These are phyloP conservation scores for Suillus clintonianus DNA, from an alignment of 768 basidiomycete species.

Conservation along the genomic window DNA sequence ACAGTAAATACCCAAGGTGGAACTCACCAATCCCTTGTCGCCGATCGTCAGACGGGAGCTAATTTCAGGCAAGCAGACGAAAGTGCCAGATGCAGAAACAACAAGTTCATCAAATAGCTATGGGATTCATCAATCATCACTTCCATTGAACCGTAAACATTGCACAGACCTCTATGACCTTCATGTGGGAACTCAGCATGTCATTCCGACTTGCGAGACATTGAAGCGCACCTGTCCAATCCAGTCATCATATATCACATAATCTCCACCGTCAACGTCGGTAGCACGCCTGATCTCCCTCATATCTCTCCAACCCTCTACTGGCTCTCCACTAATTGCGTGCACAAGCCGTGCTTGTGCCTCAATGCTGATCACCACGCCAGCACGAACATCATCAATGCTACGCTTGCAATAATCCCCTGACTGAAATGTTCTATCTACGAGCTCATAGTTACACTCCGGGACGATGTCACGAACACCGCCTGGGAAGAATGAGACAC, in stretches of 20 bases:
- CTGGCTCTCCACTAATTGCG: conserved; percentile 60
- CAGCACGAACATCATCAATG: conserved; percentile 72
- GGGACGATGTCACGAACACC: conserved; percentile 66
- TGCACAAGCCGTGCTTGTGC: conserved; percentile 74
- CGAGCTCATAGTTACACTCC: conserved; percentile 67
- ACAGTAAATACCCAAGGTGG: neutral
- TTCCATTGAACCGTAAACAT: neutral
- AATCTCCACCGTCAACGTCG: conserved; percentile 76
- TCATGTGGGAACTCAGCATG: conserved; percentile 5
- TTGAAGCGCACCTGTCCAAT: conserved; percentile 74
- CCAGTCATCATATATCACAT: conserved; percentile 84
- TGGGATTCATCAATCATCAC: conserved; percentile 11
- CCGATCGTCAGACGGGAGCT: conserved; percentile 76
- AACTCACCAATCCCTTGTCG: conserved; percentile 69
- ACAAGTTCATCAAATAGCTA: conserved; percentile 85
- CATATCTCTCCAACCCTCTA: conserved; percentile 64
- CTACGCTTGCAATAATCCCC: conserved; percentile 85
- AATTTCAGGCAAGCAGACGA: conserved; percentile 77
- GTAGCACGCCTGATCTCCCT: conserved; percentile 58
- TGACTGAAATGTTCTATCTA: conserved; percentile 75
- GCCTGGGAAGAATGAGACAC: conserved; percentile 66
- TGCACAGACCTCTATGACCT: conserved; percentile 75
- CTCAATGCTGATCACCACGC: conserved; percentile 65
- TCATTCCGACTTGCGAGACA: conserved; percentile 1
- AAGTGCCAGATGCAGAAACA: conserved; percentile 64